phyloP scores from a whole-genome alignment of 352 stramenopile species.

The Pythium aquatile region DNA sequence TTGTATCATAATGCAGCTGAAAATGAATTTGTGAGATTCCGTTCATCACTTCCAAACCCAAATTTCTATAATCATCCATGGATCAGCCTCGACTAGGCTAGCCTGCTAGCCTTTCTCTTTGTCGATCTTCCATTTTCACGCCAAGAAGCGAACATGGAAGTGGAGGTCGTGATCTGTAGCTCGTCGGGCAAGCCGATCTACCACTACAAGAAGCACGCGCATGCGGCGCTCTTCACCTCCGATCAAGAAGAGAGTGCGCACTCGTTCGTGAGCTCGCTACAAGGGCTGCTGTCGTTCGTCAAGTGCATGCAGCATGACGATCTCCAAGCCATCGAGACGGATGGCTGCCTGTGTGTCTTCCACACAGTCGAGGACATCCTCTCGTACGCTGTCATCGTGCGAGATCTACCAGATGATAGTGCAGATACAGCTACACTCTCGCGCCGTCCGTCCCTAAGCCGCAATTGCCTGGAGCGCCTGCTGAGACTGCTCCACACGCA shows the following conservation, averaged over 20 bases:
- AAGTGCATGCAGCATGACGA: conserved; percentile 53
- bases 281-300: conserved; percentile 65
- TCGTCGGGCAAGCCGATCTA: conserved; percentile 64
- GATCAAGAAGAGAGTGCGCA: conserved; percentile 15
- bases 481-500: conserved; percentile 50
- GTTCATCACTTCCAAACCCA: conserved; percentile 1
- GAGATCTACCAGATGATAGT: conserved; percentile 4
- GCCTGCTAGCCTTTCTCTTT: not conserved
- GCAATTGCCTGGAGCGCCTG: conserved; percentile 44
- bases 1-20: conserved; percentile 5
- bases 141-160: conserved; percentile 22
- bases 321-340: conserved; percentile 47
- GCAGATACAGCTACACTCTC: conserved; percentile 6
- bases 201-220: conserved; percentile 32
- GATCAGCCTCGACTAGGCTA: not conserved
- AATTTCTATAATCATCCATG: not conserved
- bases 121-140: conserved; percentile 4
- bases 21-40: not conserved
- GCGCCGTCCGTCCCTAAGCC: conserved; percentile 8
- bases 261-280: conserved; percentile 61
- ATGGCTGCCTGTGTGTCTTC: conserved; percentile 46
- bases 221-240: conserved; percentile 9
- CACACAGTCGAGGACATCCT: conserved; percentile 40
- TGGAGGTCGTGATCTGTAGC: conserved; percentile 60
- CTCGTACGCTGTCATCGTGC: conserved; percentile 55